A percentile compares a stretch with the other conserved stretches of the same genome.
Conservation (phyloP, 2,329 filamentous ascomycete genomes). For the Ophiosphaerella korrae region DNA sequence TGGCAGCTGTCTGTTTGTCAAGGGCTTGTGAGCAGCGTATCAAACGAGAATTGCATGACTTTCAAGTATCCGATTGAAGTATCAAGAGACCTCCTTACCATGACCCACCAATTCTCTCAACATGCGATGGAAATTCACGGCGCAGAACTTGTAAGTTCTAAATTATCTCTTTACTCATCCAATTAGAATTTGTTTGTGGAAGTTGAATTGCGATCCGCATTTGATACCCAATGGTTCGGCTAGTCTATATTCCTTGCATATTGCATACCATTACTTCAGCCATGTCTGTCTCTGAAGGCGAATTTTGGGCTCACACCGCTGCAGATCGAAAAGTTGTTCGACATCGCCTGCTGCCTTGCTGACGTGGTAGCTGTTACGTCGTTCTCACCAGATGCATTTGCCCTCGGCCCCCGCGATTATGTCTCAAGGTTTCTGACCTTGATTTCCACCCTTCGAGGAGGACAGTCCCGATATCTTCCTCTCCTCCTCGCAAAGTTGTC, state of each 20-base stretch:
- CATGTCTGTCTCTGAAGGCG: constrained; percentile 7
- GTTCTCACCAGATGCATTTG: constrained; percentile 62
- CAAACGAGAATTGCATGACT: constrained; percentile 64
- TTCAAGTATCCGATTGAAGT: constrained; percentile 67
- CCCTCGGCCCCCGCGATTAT: constrained; percentile 67
- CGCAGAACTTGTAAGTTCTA: constrained; percentile 68
- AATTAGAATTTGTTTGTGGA: constrained; percentile 14
- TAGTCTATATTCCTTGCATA: constrained; percentile 25
- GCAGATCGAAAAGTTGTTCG: constrained; percentile 79
- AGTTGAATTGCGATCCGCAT: constrained; percentile 19
- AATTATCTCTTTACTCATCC: constrained; percentile 12
- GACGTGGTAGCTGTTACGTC: constrained; percentile 71
- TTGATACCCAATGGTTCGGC: constrained; percentile 14
- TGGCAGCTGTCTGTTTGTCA: constrained; percentile 74
- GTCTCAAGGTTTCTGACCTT: constrained; percentile 70
- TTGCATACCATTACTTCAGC: background rate
- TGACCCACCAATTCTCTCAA: constrained; percentile 73
- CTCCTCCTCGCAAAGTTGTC: constrained; percentile 77
- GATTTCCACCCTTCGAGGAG: constrained; percentile 72
- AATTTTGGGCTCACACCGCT: constrained; percentile 30
- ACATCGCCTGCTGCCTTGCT: constrained; percentile 73
- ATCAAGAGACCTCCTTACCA: constrained; percentile 62
- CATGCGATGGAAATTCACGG: constrained; percentile 76
- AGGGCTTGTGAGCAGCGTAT: constrained; percentile 64
- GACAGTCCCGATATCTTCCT: constrained; percentile 76